Evolutionary conservation across 1,139 yeast genomes (phyloP).

Genomic region (Geotrichum cucujoidarum): DNA sequence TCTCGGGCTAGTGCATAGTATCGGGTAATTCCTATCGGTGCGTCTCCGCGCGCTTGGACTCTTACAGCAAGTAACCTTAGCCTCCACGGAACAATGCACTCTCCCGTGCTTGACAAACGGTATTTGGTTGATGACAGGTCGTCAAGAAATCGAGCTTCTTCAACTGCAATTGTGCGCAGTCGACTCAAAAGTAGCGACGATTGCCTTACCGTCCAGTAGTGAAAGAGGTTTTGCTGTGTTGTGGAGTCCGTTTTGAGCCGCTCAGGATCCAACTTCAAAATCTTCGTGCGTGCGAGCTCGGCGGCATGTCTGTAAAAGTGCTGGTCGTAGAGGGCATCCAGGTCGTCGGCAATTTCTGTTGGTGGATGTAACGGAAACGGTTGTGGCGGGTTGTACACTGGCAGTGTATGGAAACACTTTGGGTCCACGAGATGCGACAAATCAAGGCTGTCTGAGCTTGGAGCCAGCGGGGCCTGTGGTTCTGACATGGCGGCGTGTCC

Average conservation of each 20-base stretch:
- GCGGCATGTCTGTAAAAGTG: conserved; percentile 28
- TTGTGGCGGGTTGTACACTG: conserved; percentile 25
- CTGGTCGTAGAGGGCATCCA: conserved; percentile 22
- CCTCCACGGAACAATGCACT: conserved; percentile 32
- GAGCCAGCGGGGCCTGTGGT: too few species aligned
- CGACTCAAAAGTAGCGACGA: conserved; percentile 25
- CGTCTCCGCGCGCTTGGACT: conserved; percentile 29
- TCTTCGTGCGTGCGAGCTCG: conserved; percentile 22
- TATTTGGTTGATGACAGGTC: conserved; percentile 27
- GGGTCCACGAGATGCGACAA: conserved; percentile 23
- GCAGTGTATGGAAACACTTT: conserved; percentile 26
- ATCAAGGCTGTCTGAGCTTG: conserved; percentile 15
- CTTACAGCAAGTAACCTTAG: conserved; percentile 28
- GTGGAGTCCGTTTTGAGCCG: conserved; percentile 1
- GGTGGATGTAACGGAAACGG: conserved; percentile 24
- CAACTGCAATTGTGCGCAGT: conserved; percentile 25
- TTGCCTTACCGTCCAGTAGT: conserved; percentile 28
- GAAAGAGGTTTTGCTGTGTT: conserved; percentile 19
- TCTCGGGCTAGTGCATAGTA: conserved; percentile 33
- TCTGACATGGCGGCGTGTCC: too few species aligned
- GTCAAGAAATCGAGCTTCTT: conserved; percentile 28
- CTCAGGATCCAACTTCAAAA: conserved; percentile 17
- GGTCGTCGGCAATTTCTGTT: conserved; percentile 19
- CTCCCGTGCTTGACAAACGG: conserved; percentile 26
- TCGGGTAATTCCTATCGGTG: conserved; percentile 27